A percentile compares a stretch with the other conserved stretches of the same genome.
These are phyloP conservation scores for Acanthamoeba lenticulata DNA, from an alignment of 208 protist species.

Conservation along the genomic window DNA sequence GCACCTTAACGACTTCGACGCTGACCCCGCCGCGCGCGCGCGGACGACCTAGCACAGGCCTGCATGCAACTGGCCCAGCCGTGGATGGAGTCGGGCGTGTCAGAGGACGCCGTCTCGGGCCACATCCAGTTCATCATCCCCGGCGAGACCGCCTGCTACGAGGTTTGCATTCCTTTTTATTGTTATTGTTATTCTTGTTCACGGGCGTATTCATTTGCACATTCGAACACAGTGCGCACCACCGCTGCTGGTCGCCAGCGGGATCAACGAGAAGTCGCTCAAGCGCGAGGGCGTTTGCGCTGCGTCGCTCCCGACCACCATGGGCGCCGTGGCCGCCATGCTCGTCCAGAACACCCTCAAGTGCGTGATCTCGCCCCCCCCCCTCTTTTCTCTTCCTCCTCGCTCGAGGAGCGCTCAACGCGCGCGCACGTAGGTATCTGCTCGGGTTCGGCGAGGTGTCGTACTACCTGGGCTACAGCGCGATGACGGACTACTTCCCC, in stretches of 20 bases:
- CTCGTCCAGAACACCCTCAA: constrained; percentile 97
- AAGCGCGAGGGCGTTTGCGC: constrained; percentile 97
- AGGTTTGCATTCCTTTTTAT: constrained; percentile 50
- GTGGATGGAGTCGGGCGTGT: constrained; percentile 97
- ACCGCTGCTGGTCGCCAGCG: constrained; percentile 93
- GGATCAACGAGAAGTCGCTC: constrained; percentile 88
- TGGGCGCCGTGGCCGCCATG: constrained; percentile 96
- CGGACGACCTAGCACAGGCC: constrained; percentile 74
- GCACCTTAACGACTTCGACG: neutral
- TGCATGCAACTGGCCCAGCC: constrained; percentile 91
- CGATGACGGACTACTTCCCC: constrained; percentile 95
- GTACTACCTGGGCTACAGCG: constrained; percentile 96
- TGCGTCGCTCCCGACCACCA: constrained; percentile 96
- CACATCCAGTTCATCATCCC: constrained; percentile 97
- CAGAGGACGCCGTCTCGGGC: constrained; percentile 97
- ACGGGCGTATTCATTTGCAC: constrained; percentile 5
- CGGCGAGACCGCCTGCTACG: constrained; percentile 91
- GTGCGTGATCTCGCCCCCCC: constrained; percentile 76
- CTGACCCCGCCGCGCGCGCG: too few relatives aligned
- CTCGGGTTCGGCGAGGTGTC: constrained; percentile 93
- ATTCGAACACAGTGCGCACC: constrained; percentile 90
- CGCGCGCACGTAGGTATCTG: constrained; percentile 62
- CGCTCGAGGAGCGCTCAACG: neutral
- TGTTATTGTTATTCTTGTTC: constrained; percentile 15
- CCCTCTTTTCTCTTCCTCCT: neutral